phyloP scores from a whole-genome alignment of 352 stramenopile genomes.

The Globisporangium cederbergense region DNA sequence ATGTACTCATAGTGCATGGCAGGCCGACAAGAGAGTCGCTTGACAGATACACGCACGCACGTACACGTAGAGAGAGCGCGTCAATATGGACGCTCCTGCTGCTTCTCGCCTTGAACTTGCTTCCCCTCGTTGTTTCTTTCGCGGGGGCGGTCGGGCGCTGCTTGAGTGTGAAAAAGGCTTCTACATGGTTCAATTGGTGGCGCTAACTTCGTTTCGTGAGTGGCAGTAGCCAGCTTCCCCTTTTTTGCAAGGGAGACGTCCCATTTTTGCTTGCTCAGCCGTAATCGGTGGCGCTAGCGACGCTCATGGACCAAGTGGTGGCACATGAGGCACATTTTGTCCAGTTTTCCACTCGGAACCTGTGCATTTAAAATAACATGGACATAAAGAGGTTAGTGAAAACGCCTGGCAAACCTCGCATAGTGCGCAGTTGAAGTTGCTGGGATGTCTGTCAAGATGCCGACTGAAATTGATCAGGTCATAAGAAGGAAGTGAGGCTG shows the following conservation, averaged over 20 bases:
- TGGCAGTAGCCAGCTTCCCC: neutral
- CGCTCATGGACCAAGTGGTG: neutral
- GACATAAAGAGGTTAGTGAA: too few relatives aligned
- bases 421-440: too few relatives aligned
- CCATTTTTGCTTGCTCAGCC: too few relatives aligned
- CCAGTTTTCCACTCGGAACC: too few relatives aligned
- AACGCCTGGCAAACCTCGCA: too few relatives aligned
- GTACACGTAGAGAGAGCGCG: neutral
- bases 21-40: neutral
- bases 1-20: conserved; percentile 75
- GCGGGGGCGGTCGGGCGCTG: neutral
- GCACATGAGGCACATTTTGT: too few relatives aligned
- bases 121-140: neutral
- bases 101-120: conserved; percentile 5
- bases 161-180: neutral
- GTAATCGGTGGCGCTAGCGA: neutral
- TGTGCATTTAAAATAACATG: too few relatives aligned
- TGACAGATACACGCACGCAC: neutral
- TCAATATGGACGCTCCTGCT: neutral
- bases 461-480: too few relatives aligned
- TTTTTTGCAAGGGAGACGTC: neutral
- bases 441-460: too few relatives aligned
- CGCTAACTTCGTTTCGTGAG: too few relatives aligned
- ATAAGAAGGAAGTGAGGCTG: too few relatives aligned
- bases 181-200: too few relatives aligned